Base-by-base conservation (phyloP, 2,329 filamentous ascomycete species). In the Paecilomyces sp. region DNA sequence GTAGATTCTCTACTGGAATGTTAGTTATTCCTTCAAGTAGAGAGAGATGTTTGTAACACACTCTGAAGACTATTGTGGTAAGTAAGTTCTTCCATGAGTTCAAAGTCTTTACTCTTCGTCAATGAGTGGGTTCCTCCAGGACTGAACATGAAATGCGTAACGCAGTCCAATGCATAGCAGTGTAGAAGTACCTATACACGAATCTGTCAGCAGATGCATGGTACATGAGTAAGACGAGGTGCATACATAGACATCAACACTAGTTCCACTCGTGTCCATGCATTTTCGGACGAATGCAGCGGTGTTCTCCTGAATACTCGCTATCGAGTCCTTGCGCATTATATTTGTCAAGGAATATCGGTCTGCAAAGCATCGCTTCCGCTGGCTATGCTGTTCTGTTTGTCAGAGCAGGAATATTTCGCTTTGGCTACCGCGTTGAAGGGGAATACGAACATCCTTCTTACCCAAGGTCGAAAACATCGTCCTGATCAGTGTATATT, bases 281-380 rank as follows among this genome's bases (percentile, higher is more conserved):
- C 85, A 88, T 54, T 80, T 79, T 18, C 78, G 74, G 5, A 85
- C 70, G 63, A 89, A 88, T 30, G 77, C 78, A 36, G 68, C 72
- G 0, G 86, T 84, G 5, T 85, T 77, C 62, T 85, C 79, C 57
- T 81, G 74, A 55, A 90, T 85, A 2, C 84, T 86, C 3, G 77
- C 71, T 30, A 88, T 70, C 1, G 85, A 81, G 2, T 75, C 75
- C 3, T 80, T 70, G 31, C 81, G 81, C 74, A 88, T 80, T 56
- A 89, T 76, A 67, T 88, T 89, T 58, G 82, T 85, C 71, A 89
- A 89, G 31, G 87, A 84, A 69, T 90, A 90, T 31, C 85, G 79
- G 66, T 88, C 85, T 1, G 86, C 86, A 53, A 89, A 77, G 55
- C 87, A 75, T 30, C 85, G 80, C 67, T 86, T 88, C 61, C 85